Conservation (phyloP, 208 protist species). For the Trichomonas vaginalis region DNA sequence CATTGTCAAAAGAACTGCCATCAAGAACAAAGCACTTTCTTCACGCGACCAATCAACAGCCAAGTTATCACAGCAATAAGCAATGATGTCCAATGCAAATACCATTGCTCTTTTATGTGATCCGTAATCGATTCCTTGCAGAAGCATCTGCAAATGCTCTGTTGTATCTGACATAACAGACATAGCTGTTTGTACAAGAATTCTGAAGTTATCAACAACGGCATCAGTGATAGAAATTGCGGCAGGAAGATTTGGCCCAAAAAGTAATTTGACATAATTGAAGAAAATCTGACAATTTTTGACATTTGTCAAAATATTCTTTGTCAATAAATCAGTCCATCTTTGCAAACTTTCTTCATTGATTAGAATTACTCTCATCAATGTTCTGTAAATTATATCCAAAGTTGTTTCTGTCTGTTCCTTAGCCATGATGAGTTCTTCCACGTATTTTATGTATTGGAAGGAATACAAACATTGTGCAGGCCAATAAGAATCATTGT, state of each 20-base stretch:
- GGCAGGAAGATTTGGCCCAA: not conserved
- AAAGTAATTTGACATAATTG: not conserved
- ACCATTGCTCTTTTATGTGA: not conserved
- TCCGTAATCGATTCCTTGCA: not conserved
- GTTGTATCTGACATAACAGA: not conserved
- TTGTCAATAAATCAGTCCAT: not conserved
- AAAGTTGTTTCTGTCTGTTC: not conserved
- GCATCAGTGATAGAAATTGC: not conserved
- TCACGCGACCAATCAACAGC: not conserved
- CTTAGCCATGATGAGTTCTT: not conserved
- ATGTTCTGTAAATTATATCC: not conserved
- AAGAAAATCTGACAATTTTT: not conserved
- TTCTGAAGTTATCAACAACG: not conserved
- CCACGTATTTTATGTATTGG: not conserved
- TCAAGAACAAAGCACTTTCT: not conserved
- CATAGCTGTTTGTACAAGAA: not conserved
- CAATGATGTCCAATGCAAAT: not conserved
- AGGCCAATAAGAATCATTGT: not conserved
- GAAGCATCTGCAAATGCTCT: not conserved
- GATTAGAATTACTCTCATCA: not conserved
- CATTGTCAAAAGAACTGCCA: not conserved
- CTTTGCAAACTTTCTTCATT: not conserved
- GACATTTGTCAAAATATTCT: not conserved
- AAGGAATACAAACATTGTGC: not conserved
- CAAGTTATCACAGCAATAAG: not conserved